Evolutionary conservation across 1,284 basidiomycete species (phyloP), one percentile per base, ranked within the genome.

Genomic region (Ustilago xerochloae): DNA sequence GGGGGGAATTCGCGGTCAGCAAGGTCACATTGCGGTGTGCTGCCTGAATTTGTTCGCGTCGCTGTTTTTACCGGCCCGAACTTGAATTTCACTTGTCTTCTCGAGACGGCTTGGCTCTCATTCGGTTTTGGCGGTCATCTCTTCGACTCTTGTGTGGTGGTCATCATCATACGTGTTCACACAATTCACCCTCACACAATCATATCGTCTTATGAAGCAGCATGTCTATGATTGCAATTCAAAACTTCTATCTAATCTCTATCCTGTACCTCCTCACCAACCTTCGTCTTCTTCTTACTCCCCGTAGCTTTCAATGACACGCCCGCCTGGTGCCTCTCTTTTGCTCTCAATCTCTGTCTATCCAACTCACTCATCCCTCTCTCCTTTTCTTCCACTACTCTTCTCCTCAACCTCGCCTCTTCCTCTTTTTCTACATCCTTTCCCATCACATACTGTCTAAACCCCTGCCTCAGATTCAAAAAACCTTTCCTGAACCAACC

Each of bases 401-500:
- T 24, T 2, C 68, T 28, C 12, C 53, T 46, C 22, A 41, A 45
- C 35, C 53, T 46, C 22, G 39, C 43, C 35, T 69, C 62, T 33
- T 68, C 47, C 38, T 68, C 65, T n/a, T 16, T 20, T 32, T 6
- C 58, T 35, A 65, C 47, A 24, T 74, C 62, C 22, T 68, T 58
- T 4, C 65, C 71, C 55, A 74, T 32, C 53, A 74, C 59, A n/a
- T 63, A 58, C 59, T 66, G 62, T 12, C 59, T 47, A 30, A 74
- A 74, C 0, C 71, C 71, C 9, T 43, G 36, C 1, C 56, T 28
- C 13, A 74, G n/a, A n/a, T 69, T 63, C 30, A 74, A 49, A 28
- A 74, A 66, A 2, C 71, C 71, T 29, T 64, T 68, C 4, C 52
- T 52, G 43, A 74, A 74, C 71, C 71, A 74, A 22, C 71, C 71